Base-by-base conservation (phyloP, 2,329 filamentous ascomycete genomes). In the Calonectria honghensis region DNA sequence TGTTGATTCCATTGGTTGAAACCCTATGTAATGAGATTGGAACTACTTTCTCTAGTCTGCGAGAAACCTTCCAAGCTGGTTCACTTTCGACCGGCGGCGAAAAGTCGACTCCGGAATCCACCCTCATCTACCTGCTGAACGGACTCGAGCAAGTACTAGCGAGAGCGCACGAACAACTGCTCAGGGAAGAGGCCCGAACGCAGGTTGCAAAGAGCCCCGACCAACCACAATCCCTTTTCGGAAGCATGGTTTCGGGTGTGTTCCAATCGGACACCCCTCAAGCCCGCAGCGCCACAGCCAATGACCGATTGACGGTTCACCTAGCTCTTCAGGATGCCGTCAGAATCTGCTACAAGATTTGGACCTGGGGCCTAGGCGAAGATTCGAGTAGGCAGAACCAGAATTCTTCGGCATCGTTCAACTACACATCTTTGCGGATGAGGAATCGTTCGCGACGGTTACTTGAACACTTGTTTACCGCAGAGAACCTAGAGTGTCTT, bases 311-410 rank as follows among this genome's bases (percentile, higher is more conserved):
- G 29, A 98, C 97, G 0, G 96, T 99, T 27, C 89, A 98, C 54
- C 89, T 99, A n/a, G 97, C 96, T 14, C 98, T 99, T 83, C 96
- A 98, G 84, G 97, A 99, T 83, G 95, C 96, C 1, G 95, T 98
- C 73, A 92, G 95, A 31, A 94, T 98, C 65, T 98, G 96, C 84
- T 97, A 98, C 83, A 92, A 90, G 16, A 98, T 99, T 68, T 99
- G 97, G 97, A 94, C 95, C 0, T 99, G 97, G 96, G 95, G 94
- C 7, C 91, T 93, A 81, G 90, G 90, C 3, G 88, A 88, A 35
- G 92, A 93, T 79, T 86, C 89, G 24, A 84, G 83, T 10, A 85
- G 87, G 29, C 91, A 94, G 70, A 94, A 98, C 81, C 82, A 87
- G 1, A 89, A 90, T 37, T 96, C 94, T 20, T 89, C 89, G 6